Evolutionary conservation across 176 grass and related monocot genomes (phyloP).

Genomic region (Ensete ventricosum): DNA sequence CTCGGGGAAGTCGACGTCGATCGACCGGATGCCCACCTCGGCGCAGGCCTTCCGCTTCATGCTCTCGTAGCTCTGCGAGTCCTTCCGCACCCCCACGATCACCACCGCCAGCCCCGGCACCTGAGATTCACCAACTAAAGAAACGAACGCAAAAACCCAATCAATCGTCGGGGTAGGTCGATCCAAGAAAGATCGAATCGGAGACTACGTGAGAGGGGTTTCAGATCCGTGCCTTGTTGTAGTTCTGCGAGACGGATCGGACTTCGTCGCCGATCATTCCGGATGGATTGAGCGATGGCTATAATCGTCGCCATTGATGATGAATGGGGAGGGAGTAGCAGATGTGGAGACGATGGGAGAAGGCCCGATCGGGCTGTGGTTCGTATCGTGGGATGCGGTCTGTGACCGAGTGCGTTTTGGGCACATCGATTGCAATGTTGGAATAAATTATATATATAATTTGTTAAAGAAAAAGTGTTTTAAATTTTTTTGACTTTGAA

Average conservation of each 20-base stretch:
- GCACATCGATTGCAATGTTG: too few relatives aligned
- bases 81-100: slow-evolving; percentile 83
- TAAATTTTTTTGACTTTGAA: too few relatives aligned
- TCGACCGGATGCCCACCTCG: slow-evolving; percentile 72
- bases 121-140: slow-evolving; percentile 18
- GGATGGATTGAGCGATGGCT: slow-evolving; percentile 56
- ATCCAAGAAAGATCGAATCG: neutral
- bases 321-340: neutral
- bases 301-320: slow-evolving; percentile 76
- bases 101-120: slow-evolving; percentile 88
- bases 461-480: too few relatives aligned
- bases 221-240: slow-evolving; percentile 24
- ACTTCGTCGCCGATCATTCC: slow-evolving; percentile 58
- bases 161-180: too few relatives aligned
- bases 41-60: slow-evolving; percentile 92
- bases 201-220: neutral
- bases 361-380: neutral
- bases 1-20: slow-evolving; percentile 78
- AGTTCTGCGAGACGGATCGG: slow-evolving; percentile 31
- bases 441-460: too few relatives aligned
- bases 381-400: too few relatives aligned
- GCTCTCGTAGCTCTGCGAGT: slow-evolving; percentile 78
- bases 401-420: too few relatives aligned
- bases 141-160: too few relatives aligned
- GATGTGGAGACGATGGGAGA: neutral